Evolutionary conservation across 495 filamentous ascomycete species (phyloP), one percentile per base, ranked within the genome.

Genomic region (Podospora pseudocomata): DNA sequence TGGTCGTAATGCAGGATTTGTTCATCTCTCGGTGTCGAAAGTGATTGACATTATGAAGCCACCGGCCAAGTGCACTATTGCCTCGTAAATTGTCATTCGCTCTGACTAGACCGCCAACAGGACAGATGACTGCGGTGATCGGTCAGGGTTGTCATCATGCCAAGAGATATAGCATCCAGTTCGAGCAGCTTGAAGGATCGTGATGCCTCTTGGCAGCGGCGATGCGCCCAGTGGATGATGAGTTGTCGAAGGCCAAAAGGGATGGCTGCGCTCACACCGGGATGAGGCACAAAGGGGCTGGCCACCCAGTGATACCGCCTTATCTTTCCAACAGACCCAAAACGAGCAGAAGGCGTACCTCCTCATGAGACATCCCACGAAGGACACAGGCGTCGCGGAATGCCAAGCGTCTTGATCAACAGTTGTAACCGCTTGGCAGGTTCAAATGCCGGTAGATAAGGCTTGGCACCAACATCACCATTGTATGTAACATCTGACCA

Each of bases 371-470:
- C 70, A 72, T 58, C 44, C 63, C 70, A 67, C 64, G 67, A 63
- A 60, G 59, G 62, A 39, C 26, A 39, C 63, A 59, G 60, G 30
- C 19, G 19, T 66, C 32, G 60, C 60, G 70, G 68, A 70, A 68
- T 74, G 72, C 72, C 72, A 74, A 74, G 72, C 18, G 32, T 27
- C 63, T 68, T 66, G 65, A 71, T 74, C 68, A 69, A 30, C 71
- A 70, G 53, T 66, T 71, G 67, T 73, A 70, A 72, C 73, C 9
- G 67, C 71, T 75, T 75, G 71, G 71, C 71, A 61, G 49, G 49
- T 32, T 67, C 62, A 67, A 32, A 62, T 20, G 60, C 27, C 62
- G 60, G 69, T 58, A 68, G 62, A 65, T 68, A 61, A 60, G 4
- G 65, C 69, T 68, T 71, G 69, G 66, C 69, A 63, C 49, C 19